These are phyloP conservation scores for Suhomyces tanzawaensis DNA, from an alignment of 805 yeast genomes.

Conservation along the genomic window DNA sequence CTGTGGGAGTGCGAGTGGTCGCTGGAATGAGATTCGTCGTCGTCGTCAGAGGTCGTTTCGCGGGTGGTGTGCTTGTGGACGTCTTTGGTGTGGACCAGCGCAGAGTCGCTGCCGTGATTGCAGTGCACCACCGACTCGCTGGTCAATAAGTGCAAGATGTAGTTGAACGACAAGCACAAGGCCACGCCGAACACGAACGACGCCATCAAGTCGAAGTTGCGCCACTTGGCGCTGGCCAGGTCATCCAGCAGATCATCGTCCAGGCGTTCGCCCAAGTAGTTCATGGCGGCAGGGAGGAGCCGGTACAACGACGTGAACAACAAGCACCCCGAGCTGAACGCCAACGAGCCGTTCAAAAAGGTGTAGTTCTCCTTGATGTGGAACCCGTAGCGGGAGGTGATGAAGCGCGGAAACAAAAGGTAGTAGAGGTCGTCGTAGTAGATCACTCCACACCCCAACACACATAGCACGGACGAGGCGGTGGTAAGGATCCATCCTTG, in stretches of 20 bases:
- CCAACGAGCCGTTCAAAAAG: slow-evolving; percentile 71
- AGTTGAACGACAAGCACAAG: slow-evolving; percentile 59
- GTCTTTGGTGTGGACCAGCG: slow-evolving; percentile 16
- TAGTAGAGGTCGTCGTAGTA: slow-evolving; percentile 56
- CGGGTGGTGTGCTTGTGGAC: slow-evolving; percentile 10
- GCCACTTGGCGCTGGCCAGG: slow-evolving; percentile 9
- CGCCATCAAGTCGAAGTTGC: slow-evolving; percentile 41
- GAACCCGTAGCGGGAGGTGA: slow-evolving; percentile 45
- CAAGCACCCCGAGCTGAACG: slow-evolving; percentile 81
- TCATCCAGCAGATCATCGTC: no score
- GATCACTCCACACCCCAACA: slow-evolving; percentile 68
- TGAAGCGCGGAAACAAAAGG: slow-evolving; percentile 36
- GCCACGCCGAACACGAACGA: slow-evolving; percentile 58
- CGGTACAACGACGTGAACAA: slow-evolving; percentile 73
- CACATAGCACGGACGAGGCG: slow-evolving; percentile 67
- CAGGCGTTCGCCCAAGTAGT: slow-evolving; percentile 37
- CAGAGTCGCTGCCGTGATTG: slow-evolving; percentile 52
- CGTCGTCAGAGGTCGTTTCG: background rate
- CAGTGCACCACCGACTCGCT: slow-evolving; percentile 86
- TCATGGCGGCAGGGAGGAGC: slow-evolving; percentile 66
- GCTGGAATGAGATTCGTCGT: slow-evolving; percentile 8
- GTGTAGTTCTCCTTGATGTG: slow-evolving; percentile 55
- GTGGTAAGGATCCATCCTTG: slow-evolving; percentile 68
- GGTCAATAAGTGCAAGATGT: slow-evolving; percentile 67
- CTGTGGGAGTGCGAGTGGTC: slow-evolving; percentile 17